Evolutionary conservation across 306 rosid species (phyloP), one percentile per base, ranked within the genome.

Genomic region (Luffa aegyptiaca): DNA sequence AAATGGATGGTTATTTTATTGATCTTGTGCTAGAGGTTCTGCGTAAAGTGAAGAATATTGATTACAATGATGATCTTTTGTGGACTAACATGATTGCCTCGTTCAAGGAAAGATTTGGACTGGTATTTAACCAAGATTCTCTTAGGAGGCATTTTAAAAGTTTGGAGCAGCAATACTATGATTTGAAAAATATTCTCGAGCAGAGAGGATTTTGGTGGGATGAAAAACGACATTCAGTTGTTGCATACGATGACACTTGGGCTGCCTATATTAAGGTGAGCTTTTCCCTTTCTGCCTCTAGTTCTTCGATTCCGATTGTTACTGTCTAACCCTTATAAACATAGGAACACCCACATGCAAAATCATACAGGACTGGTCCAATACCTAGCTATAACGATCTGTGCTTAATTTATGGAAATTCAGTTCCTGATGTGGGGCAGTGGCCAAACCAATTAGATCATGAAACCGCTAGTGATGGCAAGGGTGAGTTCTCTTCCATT

Each of bases 141-240:
- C 81, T 88, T 71, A 79, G 77, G 73, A 77, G 82, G 57, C 80
- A 79, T 72, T 84, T 69, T 36, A 86, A 81, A 77, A 37, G 80
- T 48, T 81, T 88, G 83, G 89, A 86, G 85, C 81, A 72, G 81
- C 66, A 83, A 45, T 88, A 88, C 85, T 75, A 35, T 35, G 85
- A 83, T 48, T 79, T 86, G 85, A 84, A 85, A 83, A 82, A 79
- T 79, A 76, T 87, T 82, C 88, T 89, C 79, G 71, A 81, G 52
- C 87, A 77, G 72, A 78, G 81, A 68, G 89, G 86, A 26, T 89
- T 89, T 78, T 87, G 83, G 82, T 89, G 88, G 93, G 87, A 89
- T 77, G 90, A 87, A 86, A 55, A 65, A 59, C 80, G 51, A 48
- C 87, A 85, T 84, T 82, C 83, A 87, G 72, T 87, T 83, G 78